Base-by-base conservation (phyloP, 2,329 filamentous ascomycete genomes). In the Colletotrichum caudatum region DNA sequence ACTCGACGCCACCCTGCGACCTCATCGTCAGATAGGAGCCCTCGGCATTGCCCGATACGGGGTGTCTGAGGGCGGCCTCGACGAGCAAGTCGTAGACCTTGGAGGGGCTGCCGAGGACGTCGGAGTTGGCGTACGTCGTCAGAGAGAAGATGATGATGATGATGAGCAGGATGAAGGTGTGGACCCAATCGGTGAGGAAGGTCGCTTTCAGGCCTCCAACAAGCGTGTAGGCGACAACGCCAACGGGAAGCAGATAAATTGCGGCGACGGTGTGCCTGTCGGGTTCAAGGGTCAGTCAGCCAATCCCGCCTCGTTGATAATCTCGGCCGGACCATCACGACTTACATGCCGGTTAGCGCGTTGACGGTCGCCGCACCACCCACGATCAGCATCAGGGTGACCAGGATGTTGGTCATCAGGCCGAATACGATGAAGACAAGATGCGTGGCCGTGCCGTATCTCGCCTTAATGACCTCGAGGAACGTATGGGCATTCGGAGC, bases 11-110 rank as follows among this genome's bases (percentile, higher is more conserved):
- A 77, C 94, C 89, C 69, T 88, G 89, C 3, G 91, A 93, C 70
- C 86, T 84, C 93, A 96, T 95, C 0, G 93, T 95, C 26, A 96
- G 82, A 76, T 95, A 95, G 75, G 90, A 93, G 41, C 93, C 93
- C 18, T 89, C 86, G 0, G 89, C 87, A 80, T 95, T 95, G 14
- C 93, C 93, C 1, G 87, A 86, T 14, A 95, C 91, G 0, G 93
- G 93, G 76, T 94, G 91, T 16, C 81, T 80, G 14, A 86, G 81
- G 0, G 91, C 86, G 0, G 92, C 93, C 63, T 89, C 84, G 1
- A 91, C 85, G 9, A 96, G 82, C 1, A 91, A 85, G 76, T 95
- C 93, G 74, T 92, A 95, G 1, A 95, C 70, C 50, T 70, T 71
- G 20, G 86, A 83, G 0, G 93, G 93, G 9, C 90, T 93, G 46